Base-by-base conservation (phyloP, 106 monocot species). In the Dioscorea dumetorum region DNA sequence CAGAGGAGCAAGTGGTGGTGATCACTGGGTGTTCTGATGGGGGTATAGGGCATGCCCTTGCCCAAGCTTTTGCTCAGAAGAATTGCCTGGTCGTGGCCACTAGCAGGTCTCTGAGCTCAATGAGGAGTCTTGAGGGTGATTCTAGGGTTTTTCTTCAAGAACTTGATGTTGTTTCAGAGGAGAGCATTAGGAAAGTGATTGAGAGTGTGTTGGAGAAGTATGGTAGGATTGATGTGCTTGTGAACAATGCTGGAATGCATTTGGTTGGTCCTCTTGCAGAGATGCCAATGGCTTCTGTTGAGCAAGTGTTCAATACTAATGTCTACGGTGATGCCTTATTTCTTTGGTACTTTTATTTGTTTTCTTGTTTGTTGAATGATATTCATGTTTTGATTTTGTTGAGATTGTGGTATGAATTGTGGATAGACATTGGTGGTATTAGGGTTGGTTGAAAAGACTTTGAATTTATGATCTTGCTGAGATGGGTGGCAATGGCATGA, bases 11-110 rank as follows among this genome's bases (percentile, higher is more conserved):
- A 9, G 85, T 97, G 59, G 91, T 97, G 19, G 66, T 97, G 53
- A 83, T 97, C 68, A 97, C 95, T 12, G 88, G 95, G 28, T 91
- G 91, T 75, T 88, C 95, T 0, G 85, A 88, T 28, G 95, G 91
- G 2, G 95, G 95, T 9, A 97, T 97, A 22, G 91, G 95, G 18
- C 28, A 81, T 73, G 88, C 91, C 19, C 84, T 97, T 16, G 91
- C 88, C 22, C 57, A 66, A 11, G 91, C 85, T 32, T 95, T 95
- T 62, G 88, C 91, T 0, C 50, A 83, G 31, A 74, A 34, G 66
- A 74, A 73, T 5, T 95, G 95, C 73, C 22, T 53, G n/a, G 91
- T 95, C 6, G 81, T 78, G 6, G 88, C 91, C 28, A 95, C 95
- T 18, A 73, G 74, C 22, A 81, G 95, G 58, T 95, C 95, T 15